phyloP scores from a whole-genome alignment of 2,329 filamentous ascomycete genomes.

The Penicillium brasilianum region DNA sequence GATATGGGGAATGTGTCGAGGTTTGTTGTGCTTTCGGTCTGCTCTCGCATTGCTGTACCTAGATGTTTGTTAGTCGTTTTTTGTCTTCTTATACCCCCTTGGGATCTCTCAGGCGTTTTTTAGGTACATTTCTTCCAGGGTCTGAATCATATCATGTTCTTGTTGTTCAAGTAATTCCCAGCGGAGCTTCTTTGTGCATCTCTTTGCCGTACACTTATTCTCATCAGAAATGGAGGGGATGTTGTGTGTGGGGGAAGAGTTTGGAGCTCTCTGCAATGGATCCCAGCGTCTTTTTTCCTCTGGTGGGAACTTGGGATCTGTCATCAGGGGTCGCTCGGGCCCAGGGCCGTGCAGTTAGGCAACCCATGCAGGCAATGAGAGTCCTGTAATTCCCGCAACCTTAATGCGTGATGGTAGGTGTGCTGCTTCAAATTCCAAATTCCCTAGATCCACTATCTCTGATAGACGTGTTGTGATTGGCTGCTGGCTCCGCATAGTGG shows the following conservation, averaged over 20 bases:
- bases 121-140: neutral
- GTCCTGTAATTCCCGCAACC: conserved; percentile 1
- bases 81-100: conserved; percentile 1
- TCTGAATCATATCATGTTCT: neutral
- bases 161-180: too few relatives aligned
- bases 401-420: conserved; percentile 16
- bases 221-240: neutral
- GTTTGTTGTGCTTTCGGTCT: conserved; percentile 6
- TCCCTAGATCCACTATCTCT: conserved; percentile 15
- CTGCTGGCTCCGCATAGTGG: neutral
- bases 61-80: neutral
- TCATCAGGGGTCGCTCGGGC: conserved; percentile 9
- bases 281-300: neutral
- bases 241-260: neutral
- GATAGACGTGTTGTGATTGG: conserved; percentile 16
- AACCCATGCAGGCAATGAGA: conserved; percentile 17
- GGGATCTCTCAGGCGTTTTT: conserved; percentile 4
- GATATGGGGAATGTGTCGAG: conserved; percentile 2
- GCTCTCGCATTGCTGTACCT: neutral
- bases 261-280: neutral
- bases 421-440: conserved; percentile 26
- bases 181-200: neutral
- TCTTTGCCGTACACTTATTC: neutral
- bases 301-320: conserved; percentile 12
- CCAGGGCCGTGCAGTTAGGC: conserved; percentile 2